Conservation (phyloP, 805 yeast species). For the Wickerhamomyces xylosicus region DNA sequence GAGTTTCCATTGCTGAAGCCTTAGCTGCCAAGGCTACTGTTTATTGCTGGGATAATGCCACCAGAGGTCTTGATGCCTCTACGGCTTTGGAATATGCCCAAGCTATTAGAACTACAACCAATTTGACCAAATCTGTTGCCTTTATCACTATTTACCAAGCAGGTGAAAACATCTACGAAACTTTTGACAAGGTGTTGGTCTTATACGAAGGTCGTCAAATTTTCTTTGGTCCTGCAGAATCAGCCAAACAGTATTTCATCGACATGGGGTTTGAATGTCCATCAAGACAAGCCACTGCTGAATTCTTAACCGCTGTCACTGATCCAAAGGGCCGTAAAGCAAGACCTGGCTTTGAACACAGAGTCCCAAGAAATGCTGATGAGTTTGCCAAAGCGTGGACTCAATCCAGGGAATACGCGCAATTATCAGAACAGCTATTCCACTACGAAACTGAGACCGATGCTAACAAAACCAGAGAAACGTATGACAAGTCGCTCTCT, state of each 20-base stretch:
- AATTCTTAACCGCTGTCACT: conserved; percentile 62
- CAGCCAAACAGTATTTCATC: conserved; percentile 49
- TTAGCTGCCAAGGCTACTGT: conserved; percentile 50
- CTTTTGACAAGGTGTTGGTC: conserved; percentile 53
- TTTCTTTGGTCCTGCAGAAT: conserved; percentile 46
- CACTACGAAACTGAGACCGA: conserved; percentile 22
- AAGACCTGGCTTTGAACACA: conserved; percentile 35
- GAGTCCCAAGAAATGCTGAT: conserved; percentile 49
- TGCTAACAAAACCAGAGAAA: conserved; percentile 23
- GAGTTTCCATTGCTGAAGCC: conserved; percentile 80
- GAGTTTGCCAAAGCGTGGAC: conserved; percentile 57
- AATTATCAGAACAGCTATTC: conserved; percentile 35
- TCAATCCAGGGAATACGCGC: conserved; percentile 30
- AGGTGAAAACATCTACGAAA: conserved; percentile 52
- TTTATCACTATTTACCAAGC: conserved; percentile 66
- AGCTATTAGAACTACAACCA: conserved; percentile 51
- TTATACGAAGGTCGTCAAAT: conserved; percentile 54
- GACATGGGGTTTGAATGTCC: conserved; percentile 59
- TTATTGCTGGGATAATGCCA: conserved; percentile 71
- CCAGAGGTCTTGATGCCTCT: conserved; percentile 77
- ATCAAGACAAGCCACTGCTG: conserved; percentile 60
- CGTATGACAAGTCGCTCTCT: conserved; percentile 20
- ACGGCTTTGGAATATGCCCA: conserved; percentile 68
- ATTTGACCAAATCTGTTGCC: conserved; percentile 45
- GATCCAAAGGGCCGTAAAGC: conserved; percentile 52